A percentile compares a stretch with the other conserved stretches of the same genome.
Conservation (phyloP, 257 asterid genomes). For the Solanum dulcamara region DNA sequence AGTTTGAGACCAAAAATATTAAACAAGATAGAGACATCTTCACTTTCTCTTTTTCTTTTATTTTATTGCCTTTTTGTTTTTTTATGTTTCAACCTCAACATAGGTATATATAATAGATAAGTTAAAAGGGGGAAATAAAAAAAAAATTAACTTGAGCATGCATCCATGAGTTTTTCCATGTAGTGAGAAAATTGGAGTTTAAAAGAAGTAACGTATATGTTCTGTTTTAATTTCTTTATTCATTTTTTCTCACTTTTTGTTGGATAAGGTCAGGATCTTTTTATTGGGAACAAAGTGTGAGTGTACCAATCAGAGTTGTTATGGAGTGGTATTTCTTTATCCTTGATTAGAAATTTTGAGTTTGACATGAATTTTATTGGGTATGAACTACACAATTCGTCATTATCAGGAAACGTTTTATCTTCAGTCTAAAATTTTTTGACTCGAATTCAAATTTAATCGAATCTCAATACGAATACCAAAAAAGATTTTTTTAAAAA, state of each 20-base stretch:
- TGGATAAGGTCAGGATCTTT: neutral
- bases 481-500: neutral
- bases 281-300: neutral
- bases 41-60: neutral
- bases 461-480: neutral
- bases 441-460: neutral
- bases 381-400: neutral
- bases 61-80: neutral
- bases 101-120: neutral
- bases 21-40: neutral
- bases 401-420: neutral
- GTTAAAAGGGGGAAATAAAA: neutral
- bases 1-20: neutral
- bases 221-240: neutral
- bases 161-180: neutral
- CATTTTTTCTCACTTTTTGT: neutral
- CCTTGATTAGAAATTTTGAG: neutral
- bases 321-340: neutral
- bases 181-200: neutral
- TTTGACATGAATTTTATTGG: neutral
- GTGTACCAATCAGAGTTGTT: neutral
- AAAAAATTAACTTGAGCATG: neutral
- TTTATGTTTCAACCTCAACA: neutral
- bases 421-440: neutral
- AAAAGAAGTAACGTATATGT: slow-evolving; percentile 3